Evolutionary conservation across 1,284 basidiomycete species (phyloP), one percentile per base, ranked within the genome.

Genomic region (Neonothopanus nambi): DNA sequence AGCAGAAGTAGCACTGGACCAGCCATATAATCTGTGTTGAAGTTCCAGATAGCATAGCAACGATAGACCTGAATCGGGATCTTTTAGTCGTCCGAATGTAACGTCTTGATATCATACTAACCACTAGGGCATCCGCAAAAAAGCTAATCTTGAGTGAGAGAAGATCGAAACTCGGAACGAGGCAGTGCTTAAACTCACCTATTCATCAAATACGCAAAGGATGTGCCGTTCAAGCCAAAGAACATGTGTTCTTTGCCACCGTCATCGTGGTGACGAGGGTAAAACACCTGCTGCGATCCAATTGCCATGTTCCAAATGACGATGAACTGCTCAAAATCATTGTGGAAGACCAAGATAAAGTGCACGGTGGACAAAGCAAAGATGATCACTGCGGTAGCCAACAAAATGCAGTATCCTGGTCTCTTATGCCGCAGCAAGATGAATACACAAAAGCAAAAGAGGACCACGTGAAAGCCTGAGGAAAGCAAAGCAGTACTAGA

Each of bases 121-220:
- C 53, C 33, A 54, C 52, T n/a, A 54, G 40, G 30, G 52, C 46
- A 36, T 54, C 52, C 12, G 52, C 47, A 39, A 55, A 55, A 20
- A 55, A 55, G 24, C 46, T 51, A 21, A 15, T 6, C 18, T 12
- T 21, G 43, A 6, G 18, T 17, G 20, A 20, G n/a, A 18, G 15
- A 3, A 35, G 18, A 26, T n/a, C 23, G 36, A 21, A 33, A 13
- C n/a, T 8, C 26, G 8, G 43, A n/a, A n/a, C n/a, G 18, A 47
- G 33, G 17, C 8, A 17, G 28, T 3, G 36, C 7, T 12, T 28
- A 28, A 28, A 33, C 53, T 51, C 24, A 55, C 53, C 36, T 48
- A 42, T 55, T 55, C 53, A 55, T 55, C 9, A 55, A 26, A 49
- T 55, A 55, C 15, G 53, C 48, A 20, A 55, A 51, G 3, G 47